Evolutionary conservation across 2,329 filamentous ascomycete genomes (phyloP).

Genomic region (Trichoderma brevicompactum): DNA sequence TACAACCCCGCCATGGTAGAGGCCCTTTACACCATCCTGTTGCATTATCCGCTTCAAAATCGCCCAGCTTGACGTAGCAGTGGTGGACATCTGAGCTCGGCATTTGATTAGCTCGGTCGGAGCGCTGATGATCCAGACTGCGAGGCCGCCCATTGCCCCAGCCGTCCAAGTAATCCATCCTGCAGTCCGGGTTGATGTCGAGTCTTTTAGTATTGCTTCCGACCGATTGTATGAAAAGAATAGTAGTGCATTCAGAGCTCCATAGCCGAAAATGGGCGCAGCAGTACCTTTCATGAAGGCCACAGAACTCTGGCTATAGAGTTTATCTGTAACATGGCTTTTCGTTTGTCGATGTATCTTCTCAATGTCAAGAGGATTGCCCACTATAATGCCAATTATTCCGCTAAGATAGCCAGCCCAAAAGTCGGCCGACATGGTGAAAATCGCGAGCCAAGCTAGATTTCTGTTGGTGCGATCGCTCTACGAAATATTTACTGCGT

Average conservation of each 20-base stretch:
- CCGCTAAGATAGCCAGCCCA: conserved; percentile 92
- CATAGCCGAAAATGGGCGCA: conserved; percentile 86
- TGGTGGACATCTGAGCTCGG: conserved; percentile 69
- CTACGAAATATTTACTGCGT: not conserved
- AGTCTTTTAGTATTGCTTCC: conserved; percentile 62
- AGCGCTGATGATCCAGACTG: conserved; percentile 82
- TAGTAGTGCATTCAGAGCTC: conserved; percentile 85
- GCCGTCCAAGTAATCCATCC: conserved; percentile 76
- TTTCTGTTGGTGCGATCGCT: not conserved
- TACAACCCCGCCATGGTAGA: conserved; percentile 81
- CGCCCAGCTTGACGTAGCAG: conserved; percentile 60
- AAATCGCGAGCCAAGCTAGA: not conserved
- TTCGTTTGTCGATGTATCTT: conserved; percentile 71
- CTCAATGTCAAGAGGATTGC: conserved; percentile 78
- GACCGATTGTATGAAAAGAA: conserved; percentile 90
- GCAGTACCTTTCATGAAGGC: conserved; percentile 68
- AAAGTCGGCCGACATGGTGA: conserved; percentile 80
- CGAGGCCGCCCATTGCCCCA: conserved; percentile 79
- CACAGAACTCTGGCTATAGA: conserved; percentile 40
- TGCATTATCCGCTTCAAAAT: conserved; percentile 66
- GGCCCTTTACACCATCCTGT: conserved; percentile 63
- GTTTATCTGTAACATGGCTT: conserved; percentile 28
- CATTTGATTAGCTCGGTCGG: conserved; percentile 93
- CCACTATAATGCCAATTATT: conserved; percentile 82
- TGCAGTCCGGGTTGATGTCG: conserved; percentile 46